Evolutionary conservation across 73 alveolate species (phyloP).

Genomic region (Uronychia binucleata): DNA sequence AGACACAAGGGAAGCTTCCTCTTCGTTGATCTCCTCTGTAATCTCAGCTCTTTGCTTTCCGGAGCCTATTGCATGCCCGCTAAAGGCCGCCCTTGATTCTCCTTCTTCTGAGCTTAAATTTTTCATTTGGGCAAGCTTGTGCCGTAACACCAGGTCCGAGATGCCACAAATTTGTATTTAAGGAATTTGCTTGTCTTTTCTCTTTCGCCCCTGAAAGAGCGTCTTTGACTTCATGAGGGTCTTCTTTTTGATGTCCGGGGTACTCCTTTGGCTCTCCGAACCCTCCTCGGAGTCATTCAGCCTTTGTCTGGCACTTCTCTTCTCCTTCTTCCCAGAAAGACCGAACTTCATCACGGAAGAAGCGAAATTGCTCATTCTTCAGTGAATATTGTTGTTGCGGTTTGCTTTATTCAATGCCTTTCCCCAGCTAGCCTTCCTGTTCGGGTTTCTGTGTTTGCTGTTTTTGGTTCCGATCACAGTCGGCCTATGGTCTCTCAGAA

Average conservation of each 20-base stretch:
- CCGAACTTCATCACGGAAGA: too few relatives aligned
- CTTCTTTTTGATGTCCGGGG: background rate
- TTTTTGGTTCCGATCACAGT: too few relatives aligned
- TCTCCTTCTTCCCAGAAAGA: background rate
- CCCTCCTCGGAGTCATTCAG: background rate
- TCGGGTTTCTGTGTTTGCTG: too few relatives aligned
- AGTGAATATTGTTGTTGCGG: too few relatives aligned
- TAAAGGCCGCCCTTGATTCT: too few relatives aligned
- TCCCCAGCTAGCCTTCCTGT: background rate
- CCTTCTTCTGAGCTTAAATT: background rate
- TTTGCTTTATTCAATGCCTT: background rate
- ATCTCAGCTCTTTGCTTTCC: too few relatives aligned
- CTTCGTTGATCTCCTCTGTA: too few relatives aligned
- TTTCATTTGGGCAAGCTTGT: background rate
- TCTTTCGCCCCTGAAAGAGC: too few relatives aligned
- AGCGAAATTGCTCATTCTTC: too few relatives aligned
- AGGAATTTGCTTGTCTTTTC: background rate
- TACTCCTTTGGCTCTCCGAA: background rate
- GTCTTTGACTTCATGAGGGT: background rate
- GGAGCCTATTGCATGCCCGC: too few relatives aligned
- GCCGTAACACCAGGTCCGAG: background rate
- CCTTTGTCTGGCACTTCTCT: background rate
- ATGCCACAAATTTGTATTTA: background rate
- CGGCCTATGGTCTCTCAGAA: too few relatives aligned
- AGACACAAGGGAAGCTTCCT: too few relatives aligned